Evolutionary conservation across 2,329 filamentous ascomycete species (phyloP), one percentile per base, ranked within the genome.

Genomic region (Cytospora chrysosperma): DNA sequence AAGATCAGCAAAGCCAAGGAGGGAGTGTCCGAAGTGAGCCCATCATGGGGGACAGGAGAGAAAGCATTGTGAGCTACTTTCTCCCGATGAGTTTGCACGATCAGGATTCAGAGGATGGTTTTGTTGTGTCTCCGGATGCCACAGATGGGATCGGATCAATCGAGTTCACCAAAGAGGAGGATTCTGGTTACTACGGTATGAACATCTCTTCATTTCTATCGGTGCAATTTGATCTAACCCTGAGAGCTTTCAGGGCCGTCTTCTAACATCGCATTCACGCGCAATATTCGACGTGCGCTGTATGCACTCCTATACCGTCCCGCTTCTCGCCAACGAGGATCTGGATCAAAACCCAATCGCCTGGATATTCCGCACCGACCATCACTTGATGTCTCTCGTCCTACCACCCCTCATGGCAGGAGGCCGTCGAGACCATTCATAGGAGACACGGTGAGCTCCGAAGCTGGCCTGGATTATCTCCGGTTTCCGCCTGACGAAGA

Each of bases 231-330:
- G 6, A 2, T 27, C 12, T 28, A 19, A 40, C 13, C 13, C 28
- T 56, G 15, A 62, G 19, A 8, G 12, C 4, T 30, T n/a, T 10
- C 24, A 69, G 67, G 67, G 3, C 69, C 70, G 0, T 69, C 68
- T 9, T 70, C 69, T 19, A 71, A 71, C 32, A 71, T 70, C 17
- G 69, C 70, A 9, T 70, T 71, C n/a, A 58, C 65, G n/a, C 68
- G 69, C 0, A 65, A 67, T 50, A 70, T 70, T 27, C 56, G 59
- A 24, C 37, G 56, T 6, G 67, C 68, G 17, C 52, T 68, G 28
- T 62, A 53, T 15, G 56, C 66, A 12, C 50, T 64, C 15, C 50
- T 67, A 19, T 59, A 60, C 7, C 56, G 54, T 49, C 60, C 60
- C 6, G 13, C 54, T 13, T 2, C 60, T 4, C 43, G 53, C 12